Percentiles rank a stretch among this genome's conserved stretches.
phyloP scores from a whole-genome alignment of 805 yeast genomes.

The Naumovozyma dairenensis region DNA sequence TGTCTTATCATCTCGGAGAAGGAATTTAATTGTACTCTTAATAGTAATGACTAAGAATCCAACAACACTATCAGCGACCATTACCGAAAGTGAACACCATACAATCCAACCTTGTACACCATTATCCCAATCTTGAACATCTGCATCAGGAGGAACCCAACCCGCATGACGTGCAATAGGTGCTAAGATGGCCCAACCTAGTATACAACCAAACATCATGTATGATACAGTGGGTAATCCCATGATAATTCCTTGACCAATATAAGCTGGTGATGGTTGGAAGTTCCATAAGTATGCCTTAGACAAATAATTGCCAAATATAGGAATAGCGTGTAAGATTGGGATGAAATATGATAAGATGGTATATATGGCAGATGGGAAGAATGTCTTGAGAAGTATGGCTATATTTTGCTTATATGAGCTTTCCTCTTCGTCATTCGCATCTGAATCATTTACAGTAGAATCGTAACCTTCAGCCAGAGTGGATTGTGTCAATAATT shows the following conservation, averaged over 20 bases:
- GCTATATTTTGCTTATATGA: conserved; percentile 41
- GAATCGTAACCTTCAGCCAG: conserved; percentile 5
- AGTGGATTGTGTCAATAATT: background rate
- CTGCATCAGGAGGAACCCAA: conserved; percentile 87
- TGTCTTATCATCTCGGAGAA: conserved; percentile 19
- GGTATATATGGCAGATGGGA: conserved; percentile 64
- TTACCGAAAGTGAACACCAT: conserved; percentile 86
- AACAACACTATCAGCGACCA: conserved; percentile 86
- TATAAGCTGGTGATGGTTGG: conserved; percentile 94
- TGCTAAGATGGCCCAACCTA: conserved; percentile 91
- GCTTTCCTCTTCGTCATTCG: background rate
- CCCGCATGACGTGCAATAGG: conserved; percentile 59
- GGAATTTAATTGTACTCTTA: conserved; percentile 32
- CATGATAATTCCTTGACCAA: conserved; percentile 97
- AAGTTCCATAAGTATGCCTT: conserved; percentile 67
- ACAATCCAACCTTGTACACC: conserved; percentile 97
- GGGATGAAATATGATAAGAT: conserved; percentile 66
- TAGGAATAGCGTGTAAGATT: conserved; percentile 52
- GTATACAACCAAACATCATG: conserved; percentile 79
- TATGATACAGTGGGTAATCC: conserved; percentile 84
- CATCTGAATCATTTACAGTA: conserved; percentile 9
- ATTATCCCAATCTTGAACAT: conserved; percentile 67
- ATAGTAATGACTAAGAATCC: conserved; percentile 57
- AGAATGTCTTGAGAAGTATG: conserved; percentile 52
- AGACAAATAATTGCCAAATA: conserved; percentile 63